phyloP scores from a whole-genome alignment of 257 asterid genomes.

The Solanum sitiens region DNA sequence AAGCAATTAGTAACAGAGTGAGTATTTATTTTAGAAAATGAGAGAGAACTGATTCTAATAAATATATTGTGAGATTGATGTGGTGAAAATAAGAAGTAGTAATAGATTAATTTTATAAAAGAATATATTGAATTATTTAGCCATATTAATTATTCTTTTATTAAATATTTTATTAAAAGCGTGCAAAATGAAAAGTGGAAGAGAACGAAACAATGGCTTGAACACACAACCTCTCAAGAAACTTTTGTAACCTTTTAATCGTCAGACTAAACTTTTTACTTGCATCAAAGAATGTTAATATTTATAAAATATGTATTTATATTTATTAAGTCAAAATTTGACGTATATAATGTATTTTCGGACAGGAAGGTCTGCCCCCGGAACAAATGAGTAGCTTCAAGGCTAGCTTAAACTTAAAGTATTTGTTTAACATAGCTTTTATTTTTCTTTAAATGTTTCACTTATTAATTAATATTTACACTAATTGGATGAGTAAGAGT shows the following conservation, averaged over 20 bases:
- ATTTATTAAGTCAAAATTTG: too few relatives aligned
- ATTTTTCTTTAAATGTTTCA: background rate
- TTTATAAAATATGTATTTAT: too few relatives aligned
- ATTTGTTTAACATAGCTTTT: too few relatives aligned
- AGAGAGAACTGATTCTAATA: background rate
- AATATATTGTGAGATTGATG: background rate
- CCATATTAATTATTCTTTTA: background rate
- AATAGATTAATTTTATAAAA: background rate
- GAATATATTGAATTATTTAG: background rate
- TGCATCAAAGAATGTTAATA: too few relatives aligned
- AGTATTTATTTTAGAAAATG: background rate
- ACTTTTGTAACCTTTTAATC: too few relatives aligned
- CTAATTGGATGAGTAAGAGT: background rate
- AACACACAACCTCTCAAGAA: too few relatives aligned
- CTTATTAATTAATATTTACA: background rate
- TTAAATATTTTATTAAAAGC: background rate
- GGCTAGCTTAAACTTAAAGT: too few relatives aligned
- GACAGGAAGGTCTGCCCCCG: too few relatives aligned
- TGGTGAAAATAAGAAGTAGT: background rate
- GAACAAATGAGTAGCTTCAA: background rate
- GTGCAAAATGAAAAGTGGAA: background rate
- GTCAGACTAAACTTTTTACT: too few relatives aligned
- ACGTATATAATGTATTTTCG: too few relatives aligned
- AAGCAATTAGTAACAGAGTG: rapidly evolving
- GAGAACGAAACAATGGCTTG: background rate